Percentiles rank a stretch among this genome's conserved stretches.
These are phyloP conservation scores for Styphnolobium japonicum DNA, from an alignment of 306 rosid species.

Conservation along the genomic window DNA sequence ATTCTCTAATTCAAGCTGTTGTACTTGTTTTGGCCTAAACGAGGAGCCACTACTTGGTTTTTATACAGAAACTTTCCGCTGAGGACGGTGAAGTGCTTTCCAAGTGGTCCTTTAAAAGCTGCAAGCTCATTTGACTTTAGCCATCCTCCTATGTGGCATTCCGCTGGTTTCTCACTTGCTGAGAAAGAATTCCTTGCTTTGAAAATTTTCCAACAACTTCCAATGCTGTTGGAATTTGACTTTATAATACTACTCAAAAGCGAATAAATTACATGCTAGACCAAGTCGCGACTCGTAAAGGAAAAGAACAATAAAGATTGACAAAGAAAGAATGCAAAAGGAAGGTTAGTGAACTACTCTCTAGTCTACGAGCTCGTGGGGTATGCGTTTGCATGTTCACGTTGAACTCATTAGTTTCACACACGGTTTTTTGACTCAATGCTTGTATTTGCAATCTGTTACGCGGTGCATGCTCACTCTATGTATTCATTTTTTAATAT, in stretches of 20 bases:
- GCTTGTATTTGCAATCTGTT: conserved; percentile 16
- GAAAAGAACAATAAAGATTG: background rate
- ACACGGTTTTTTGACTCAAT: conserved; percentile 35
- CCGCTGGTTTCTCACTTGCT: background rate
- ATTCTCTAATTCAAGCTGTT: background rate
- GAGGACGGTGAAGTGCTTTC: conserved; percentile 45
- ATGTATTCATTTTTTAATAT: background rate
- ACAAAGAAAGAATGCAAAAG: background rate
- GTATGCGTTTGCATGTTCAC: conserved; percentile 29
- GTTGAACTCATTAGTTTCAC: conserved; percentile 25
- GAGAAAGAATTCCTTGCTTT: background rate
- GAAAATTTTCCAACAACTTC: background rate
- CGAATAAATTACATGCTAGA: background rate
- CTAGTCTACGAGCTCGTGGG: background rate
- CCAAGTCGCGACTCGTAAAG: background rate
- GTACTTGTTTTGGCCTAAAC: conserved; percentile 1
- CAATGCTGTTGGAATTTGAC: conserved; percentile 46
- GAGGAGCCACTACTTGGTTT: background rate
- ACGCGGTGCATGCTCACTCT: conserved; percentile 14
- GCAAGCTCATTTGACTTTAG: conserved; percentile 48
- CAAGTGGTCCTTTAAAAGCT: conserved; percentile 28
- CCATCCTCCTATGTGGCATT: background rate
- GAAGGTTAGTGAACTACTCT: background rate
- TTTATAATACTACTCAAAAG: conserved; percentile 12
- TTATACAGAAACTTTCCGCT: conserved; percentile 21